A percentile compares a stretch with the other conserved stretches of the same genome.
Evolutionary conservation across 1,284 basidiomycete genomes (phyloP).

Genomic region (Ustilago hordei): DNA sequence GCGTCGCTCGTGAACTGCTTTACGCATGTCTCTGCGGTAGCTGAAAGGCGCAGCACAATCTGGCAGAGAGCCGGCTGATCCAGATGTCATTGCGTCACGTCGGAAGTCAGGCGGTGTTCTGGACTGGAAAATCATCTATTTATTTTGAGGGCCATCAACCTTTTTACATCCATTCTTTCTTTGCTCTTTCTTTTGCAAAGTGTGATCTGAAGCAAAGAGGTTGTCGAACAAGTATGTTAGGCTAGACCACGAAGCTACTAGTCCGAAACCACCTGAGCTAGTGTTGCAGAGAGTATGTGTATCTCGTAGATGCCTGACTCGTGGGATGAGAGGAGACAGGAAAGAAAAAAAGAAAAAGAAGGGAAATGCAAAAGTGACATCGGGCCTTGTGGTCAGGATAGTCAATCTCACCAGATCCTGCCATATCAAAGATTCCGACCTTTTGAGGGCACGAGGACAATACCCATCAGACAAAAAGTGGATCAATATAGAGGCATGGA

Average conservation of each 20-base stretch:
- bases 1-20: constrained; percentile 14
- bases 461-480: background rate
- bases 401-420: too few species aligned
- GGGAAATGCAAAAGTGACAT: too few species aligned
- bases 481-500: background rate
- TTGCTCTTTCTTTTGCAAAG: background rate
- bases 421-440: too few species aligned
- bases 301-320: too few species aligned
- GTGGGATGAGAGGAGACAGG: too few species aligned
- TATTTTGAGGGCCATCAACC: background rate
- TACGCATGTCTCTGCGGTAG: constrained; percentile 1
- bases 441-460: too few species aligned
- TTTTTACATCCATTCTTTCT: background rate
- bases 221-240: background rate
- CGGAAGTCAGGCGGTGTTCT: constrained; percentile 17
- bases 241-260: background rate
- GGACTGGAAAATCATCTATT: background rate
- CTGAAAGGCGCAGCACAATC: background rate
- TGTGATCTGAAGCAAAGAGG: background rate
- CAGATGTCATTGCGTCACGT: constrained; percentile 24
- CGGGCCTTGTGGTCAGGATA: too few species aligned
- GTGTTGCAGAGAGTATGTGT: too few species aligned
- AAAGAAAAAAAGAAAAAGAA: too few species aligned
- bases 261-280: too few species aligned
- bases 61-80: background rate